Conservation (phyloP, 2,329 filamentous ascomycete species). For the Rachicladosporium sp. region DNA sequence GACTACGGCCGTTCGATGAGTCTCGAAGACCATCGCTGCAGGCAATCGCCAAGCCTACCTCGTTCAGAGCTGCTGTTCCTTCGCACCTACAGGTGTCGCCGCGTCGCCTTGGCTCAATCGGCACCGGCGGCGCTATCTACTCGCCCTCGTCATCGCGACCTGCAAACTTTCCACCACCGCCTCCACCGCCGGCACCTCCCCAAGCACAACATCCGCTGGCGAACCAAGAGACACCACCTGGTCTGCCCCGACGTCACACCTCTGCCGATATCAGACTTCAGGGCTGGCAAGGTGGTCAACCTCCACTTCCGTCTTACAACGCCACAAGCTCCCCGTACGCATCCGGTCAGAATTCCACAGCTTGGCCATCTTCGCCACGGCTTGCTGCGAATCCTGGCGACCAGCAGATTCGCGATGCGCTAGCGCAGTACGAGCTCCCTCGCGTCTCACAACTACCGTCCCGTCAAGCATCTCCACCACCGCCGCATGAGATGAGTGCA, state of each 20-base stretch:
- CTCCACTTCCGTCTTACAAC: background rate
- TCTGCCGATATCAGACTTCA: slow-evolving; percentile 79
- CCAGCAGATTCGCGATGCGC: slow-evolving; percentile 49
- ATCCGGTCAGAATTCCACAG: slow-evolving; percentile 28
- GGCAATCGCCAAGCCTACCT: slow-evolving; percentile 48
- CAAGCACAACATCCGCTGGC: slow-evolving; percentile 50
- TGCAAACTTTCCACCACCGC: slow-evolving; percentile 41
- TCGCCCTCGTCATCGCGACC: slow-evolving; percentile 60
- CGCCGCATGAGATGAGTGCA: slow-evolving; percentile 12
- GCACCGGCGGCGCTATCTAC: slow-evolving; percentile 47
- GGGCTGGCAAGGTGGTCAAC: slow-evolving; percentile 60
- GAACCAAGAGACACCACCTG: slow-evolving; percentile 47
- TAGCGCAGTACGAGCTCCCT: slow-evolving; percentile 53
- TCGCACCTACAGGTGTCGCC: slow-evolving; percentile 65
- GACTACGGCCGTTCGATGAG: slow-evolving; percentile 78
- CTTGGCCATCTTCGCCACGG: slow-evolving; percentile 60
- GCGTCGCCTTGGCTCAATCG: slow-evolving; percentile 78
- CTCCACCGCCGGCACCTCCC: slow-evolving; percentile 50
- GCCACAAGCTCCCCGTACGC: slow-evolving; percentile 29
- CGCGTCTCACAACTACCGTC: slow-evolving; percentile 38
- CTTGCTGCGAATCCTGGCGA: slow-evolving; percentile 41
- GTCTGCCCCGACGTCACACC: slow-evolving; percentile 73
- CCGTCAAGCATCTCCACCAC: slow-evolving; percentile 43
- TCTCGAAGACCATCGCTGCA: slow-evolving; percentile 58
- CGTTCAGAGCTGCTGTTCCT: slow-evolving; percentile 66